Evolutionary conservation across 352 stramenopile species (phyloP).

Genomic region (Thalassiosira hispida): DNA sequence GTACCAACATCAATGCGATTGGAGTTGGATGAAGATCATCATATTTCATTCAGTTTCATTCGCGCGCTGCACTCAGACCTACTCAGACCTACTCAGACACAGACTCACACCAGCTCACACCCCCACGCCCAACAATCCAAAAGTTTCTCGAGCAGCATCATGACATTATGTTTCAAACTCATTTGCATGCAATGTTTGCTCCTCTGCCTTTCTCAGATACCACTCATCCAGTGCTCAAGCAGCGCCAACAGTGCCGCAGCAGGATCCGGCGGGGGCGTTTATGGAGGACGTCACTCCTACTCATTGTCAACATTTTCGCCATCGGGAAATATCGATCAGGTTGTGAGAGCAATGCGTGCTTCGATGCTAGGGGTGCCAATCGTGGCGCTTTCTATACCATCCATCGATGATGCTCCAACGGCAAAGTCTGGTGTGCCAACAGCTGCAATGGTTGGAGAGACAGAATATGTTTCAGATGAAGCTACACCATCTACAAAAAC

Average conservation of each 20-base stretch:
- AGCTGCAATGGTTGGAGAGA: neutral
- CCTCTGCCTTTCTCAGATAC: neutral
- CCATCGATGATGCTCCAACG: neutral
- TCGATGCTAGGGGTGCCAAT: conserved; percentile 71
- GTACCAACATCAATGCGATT: too few relatives aligned
- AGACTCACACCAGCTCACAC: neutral
- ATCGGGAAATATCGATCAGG: conserved; percentile 94
- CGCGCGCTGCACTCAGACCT: too few relatives aligned
- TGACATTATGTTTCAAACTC: neutral
- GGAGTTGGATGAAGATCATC: too few relatives aligned
- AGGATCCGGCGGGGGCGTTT: conserved; percentile 31
- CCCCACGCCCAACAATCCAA: neutral
- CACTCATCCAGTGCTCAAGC: neutral
- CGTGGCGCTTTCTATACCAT: conserved; percentile 47
- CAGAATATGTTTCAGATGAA: neutral
- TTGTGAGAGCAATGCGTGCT: conserved; percentile 86
- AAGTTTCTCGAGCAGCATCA: neutral
- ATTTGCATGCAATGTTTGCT: neutral
- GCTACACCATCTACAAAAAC: neutral
- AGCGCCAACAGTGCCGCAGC: neutral
- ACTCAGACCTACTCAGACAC: neutral
- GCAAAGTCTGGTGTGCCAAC: neutral
- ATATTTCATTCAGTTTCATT: too few relatives aligned
- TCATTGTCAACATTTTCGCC: conserved; percentile 97
- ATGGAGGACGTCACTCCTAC: conserved; percentile 91